Base-by-base conservation (phyloP, 2,329 filamentous ascomycete species). In the Diaporthe ilicicola region DNA sequence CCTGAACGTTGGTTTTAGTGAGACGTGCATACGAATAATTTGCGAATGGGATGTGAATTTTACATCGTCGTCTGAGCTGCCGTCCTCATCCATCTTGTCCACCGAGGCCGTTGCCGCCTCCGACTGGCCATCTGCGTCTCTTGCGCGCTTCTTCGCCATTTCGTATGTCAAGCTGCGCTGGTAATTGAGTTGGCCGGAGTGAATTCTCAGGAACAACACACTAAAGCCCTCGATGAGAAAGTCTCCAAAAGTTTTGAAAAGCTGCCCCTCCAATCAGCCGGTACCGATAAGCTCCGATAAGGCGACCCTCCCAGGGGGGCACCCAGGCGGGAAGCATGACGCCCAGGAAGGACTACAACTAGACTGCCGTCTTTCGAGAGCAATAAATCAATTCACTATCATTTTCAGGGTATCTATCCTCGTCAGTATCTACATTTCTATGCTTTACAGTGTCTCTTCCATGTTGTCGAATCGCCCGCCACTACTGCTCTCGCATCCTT, bases 1-100 rank as follows among this genome's bases (percentile, higher is more conserved):
- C 94, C 93, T 97, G 68, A 7, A 44, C 32, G 24, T 12, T 37
- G 7, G 69, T 73, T 71, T 79, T 68, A 75, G 71, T n/a, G 48
- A 37, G 32, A 46, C 65, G 34, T 34, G 32, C 56, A 22, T 4
- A 46, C 67, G 61, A 74, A 55, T n/a, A n/a, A n/a, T n/a, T 67
- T 56, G 44, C 55, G 48, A 59, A 65, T 24, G 48, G 69, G n/a
- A 42, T 46, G 59, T 64, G 56, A 73, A 54, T 74, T 69, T 74
- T 75, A 86, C 88, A 77, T 89, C 88, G 68, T 87, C 86, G 73
- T 88, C 87, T 19, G 86, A 87, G 78, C 82, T 84, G 61, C 80
- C 79, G 70, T 85, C 85, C 72, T 85, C 82, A 66, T 83, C 81
- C 76, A 81, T 80, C 72, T 76, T 78, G 55, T 80, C 76, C 54